Percentiles rank a stretch among this genome's conserved stretches.
Evolutionary conservation across 1,139 yeast genomes (phyloP).

Genomic region (Geotrichum armillariae): DNA sequence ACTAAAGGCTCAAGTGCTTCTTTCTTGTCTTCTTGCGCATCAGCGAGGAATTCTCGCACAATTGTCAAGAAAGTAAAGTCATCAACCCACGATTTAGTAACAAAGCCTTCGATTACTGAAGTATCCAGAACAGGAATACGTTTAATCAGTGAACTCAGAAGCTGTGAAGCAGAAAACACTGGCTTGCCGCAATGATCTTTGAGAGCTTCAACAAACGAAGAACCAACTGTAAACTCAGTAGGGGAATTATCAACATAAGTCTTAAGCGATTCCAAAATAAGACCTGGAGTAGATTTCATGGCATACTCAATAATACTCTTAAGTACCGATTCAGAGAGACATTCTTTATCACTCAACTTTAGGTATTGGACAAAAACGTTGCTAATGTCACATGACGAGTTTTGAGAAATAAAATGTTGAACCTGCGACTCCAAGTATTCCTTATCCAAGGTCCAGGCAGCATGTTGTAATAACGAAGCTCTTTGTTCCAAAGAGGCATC

Average conservation of each 20-base stretch:
- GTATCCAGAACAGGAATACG: conserved; percentile 17
- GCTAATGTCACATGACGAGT: conserved; percentile 8
- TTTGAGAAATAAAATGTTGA: neutral
- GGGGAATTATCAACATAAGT: conserved; percentile 18
- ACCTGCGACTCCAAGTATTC: conserved; percentile 5
- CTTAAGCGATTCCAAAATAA: conserved; percentile 11
- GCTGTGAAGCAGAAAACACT: conserved; percentile 17
- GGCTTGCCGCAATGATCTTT: conserved; percentile 15
- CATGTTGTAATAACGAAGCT: conserved; percentile 11
- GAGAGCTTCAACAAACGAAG: conserved; percentile 15
- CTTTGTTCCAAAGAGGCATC: neutral
- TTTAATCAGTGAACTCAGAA: conserved; percentile 17
- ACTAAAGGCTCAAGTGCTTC: conserved; percentile 3
- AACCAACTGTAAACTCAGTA: conserved; percentile 5
- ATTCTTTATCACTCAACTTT: neutral
- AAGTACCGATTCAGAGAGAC: conserved; percentile 6
- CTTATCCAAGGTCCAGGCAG: conserved; percentile 15
- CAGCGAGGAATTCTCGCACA: conserved; percentile 13
- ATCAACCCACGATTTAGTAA: conserved; percentile 18
- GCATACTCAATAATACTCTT: conserved; percentile 17
- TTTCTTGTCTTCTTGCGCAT: conserved; percentile 4
- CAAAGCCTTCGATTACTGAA: conserved; percentile 17
- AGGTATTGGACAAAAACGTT: conserved; percentile 8
- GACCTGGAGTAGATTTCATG: neutral
- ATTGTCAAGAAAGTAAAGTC: conserved; percentile 21